These are phyloP conservation scores for Fragilariopsis cylindrus DNA, from an alignment of 108 stramenopile species.

Conservation along the genomic window DNA sequence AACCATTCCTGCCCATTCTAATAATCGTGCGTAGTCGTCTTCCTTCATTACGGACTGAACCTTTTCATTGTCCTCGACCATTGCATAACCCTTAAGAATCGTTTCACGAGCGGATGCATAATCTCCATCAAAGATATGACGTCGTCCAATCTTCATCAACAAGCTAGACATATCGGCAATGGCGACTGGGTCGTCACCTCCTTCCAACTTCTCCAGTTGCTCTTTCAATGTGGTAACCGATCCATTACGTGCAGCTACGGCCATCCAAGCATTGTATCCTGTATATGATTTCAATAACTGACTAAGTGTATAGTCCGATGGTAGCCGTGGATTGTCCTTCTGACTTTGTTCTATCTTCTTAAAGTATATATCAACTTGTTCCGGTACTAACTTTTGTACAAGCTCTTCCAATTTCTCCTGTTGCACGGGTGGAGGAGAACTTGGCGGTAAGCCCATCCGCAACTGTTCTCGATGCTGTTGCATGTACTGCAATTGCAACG, in stretches of 20 bases:
- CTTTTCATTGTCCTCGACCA: constrained; percentile 50
- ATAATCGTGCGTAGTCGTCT: constrained; percentile 66
- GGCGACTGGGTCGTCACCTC: constrained; percentile 15
- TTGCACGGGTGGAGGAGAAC: constrained; percentile 71
- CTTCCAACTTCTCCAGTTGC: constrained; percentile 41
- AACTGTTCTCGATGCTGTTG: constrained; percentile 79
- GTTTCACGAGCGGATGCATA: constrained; percentile 58
- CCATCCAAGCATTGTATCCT: constrained; percentile 87
- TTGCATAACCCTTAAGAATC: constrained; percentile 64
- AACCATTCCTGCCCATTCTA: constrained; percentile 91
- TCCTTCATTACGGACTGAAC: constrained; percentile 53
- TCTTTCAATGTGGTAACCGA: constrained; percentile 42
- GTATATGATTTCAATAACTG: constrained; percentile 82
- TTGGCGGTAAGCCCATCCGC: constrained; percentile 67
- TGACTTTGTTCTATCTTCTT: constrained; percentile 22
- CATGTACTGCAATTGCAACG: constrained; percentile 83
- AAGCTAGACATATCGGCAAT: constrained; percentile 52
- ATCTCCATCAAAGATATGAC: constrained; percentile 72
- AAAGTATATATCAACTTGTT: constrained; percentile 52
- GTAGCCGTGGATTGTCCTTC: constrained; percentile 41
- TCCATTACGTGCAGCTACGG: constrained; percentile 68
- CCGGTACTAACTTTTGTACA: constrained; percentile 63
- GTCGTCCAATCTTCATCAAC: constrained; percentile 70
- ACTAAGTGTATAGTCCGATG: constrained; percentile 74
- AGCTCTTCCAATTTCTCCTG: constrained; percentile 85